Conservation (phyloP, 1,284 basidiomycete species). For the Cryptococcus hybrid region DNA sequence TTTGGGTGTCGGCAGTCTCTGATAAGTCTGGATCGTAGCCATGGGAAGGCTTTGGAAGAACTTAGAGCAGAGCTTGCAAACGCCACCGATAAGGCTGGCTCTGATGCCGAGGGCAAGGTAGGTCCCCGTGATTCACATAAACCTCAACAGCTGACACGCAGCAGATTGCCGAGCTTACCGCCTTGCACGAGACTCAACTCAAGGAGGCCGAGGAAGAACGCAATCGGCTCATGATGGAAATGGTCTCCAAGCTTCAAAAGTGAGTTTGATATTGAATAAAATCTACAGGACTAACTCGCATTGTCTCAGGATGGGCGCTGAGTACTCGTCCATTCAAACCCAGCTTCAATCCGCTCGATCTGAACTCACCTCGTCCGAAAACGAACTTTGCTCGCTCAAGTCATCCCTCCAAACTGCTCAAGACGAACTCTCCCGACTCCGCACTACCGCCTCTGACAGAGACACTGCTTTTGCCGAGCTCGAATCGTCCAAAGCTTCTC, state of each 20-base stretch:
- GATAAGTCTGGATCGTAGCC: conserved; percentile 4
- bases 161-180: conserved; percentile 14
- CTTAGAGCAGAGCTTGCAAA: conserved; percentile 3
- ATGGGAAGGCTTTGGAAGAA: conserved; percentile 13
- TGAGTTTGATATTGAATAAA: conserved; percentile 1
- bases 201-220: conserved; percentile 12
- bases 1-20: not conserved
- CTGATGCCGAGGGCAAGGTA: conserved; percentile 15
- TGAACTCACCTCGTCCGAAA: conserved; percentile 5
- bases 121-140: not conserved
- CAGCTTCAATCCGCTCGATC: conserved; percentile 12
- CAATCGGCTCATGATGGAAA: conserved; percentile 4
- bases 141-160: not conserved
- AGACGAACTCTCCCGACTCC: conserved; percentile 4
- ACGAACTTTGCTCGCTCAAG: not conserved
- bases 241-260: conserved; percentile 14
- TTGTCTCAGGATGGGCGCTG: not conserved
- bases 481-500: not conserved
- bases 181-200: conserved; percentile 14
- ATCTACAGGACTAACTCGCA: not conserved
- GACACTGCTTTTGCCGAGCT: not conserved
- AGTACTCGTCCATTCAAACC: conserved; percentile 15
- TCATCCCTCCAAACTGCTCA: conserved; percentile 4
- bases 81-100: conserved; percentile 2
- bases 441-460: not conserved